Evolutionary conservation across 2,329 filamentous ascomycete species (phyloP), one percentile per base, ranked within the genome.

Genomic region (Diplodia corticola): DNA sequence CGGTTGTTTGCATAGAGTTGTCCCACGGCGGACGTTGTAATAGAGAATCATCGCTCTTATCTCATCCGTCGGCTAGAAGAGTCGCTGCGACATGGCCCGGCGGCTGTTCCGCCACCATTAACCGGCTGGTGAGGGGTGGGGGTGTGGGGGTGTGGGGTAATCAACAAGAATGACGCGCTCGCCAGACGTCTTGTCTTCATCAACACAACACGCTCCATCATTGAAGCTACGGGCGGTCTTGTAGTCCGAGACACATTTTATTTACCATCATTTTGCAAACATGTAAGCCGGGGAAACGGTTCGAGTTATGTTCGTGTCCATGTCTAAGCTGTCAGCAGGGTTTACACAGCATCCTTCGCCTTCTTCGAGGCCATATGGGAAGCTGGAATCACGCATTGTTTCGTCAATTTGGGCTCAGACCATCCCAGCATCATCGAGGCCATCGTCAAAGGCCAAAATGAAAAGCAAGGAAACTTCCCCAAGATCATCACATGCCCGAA

Each of bases 331-430:
- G 17, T n/a, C 28, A 22, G 13, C 63, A 64, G 50, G 53, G 54
- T 59, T 13, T 90, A 93, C 75, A 93, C 91, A 9, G 87, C 91
- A 13, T 92, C 90, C 0, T 91, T 89, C 72, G 91, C 91, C 76
- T 93, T 94, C 77, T 93, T 94, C 70, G 91, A 94, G 81, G 89
- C 90, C 35, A 80, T 93, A 57, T 92, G 88, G 88, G 89, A 92
- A 65, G 77, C 77, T 13, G 78, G 78, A 64, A 71, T 80, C 33
- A 75, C 73, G 2, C 72, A 79, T 53, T 84, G 84, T 77, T 85
- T 88, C 71, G 88, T 89, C 67, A 90, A 90, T 73, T 80, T 90
- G 33, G 88, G 88, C n/a, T 88, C 85, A 28, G 88, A 90, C 71
- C 88, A 93, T 73, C 91, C 91, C 1, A 88, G 87, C 24, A 91